Base-by-base conservation (phyloP, 345 rosid genomes). In the Camelina laxa region DNA sequence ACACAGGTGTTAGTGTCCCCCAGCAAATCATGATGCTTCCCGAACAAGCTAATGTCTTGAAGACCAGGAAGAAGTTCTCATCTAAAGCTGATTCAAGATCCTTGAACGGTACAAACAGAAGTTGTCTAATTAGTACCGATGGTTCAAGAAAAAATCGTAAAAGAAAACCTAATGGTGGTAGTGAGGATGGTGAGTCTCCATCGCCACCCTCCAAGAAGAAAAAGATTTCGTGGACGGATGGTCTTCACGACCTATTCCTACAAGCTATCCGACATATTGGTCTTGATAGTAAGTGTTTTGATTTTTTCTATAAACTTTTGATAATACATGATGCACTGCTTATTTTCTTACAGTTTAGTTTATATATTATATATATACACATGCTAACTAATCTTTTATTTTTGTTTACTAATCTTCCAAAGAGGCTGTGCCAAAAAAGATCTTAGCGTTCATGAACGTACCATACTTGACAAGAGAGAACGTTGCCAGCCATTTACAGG, bases 401-500 rank as follows among this genome's bases (percentile, higher is more conserved):
- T 54, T 48, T 48, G 36, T 50, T 75, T 57, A 15, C 16, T 38
- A 58, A 49, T 67, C 22, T 63, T 58, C 58, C 11, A 61, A 84
- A 92, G 97, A 83, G 81, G 94, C 94, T 56, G 92, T 87, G 12
- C 97, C 96, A 0, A 90, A 88, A 72, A 90, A 67, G 69, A 90
- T 92, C 68, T 85, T 90, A 20, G 90, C 84, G 77, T 82, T 73
- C 67, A 90, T 92, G 97, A 79, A 73, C 45, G 84, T 88, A 19
- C 82, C 91, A 0, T 87, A 89, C 60, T 77, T 92, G n/a, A 85
- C 92, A 16, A 86, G 96, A 81, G 96, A 92, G 72, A 85, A 91
- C 73, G 78, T 91, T 2, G 96, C 96, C 9, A 90, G 96, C 69
- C 91, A 87, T 66, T 73, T 91, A 62, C 97, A 91, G 92, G 97